These are phyloP conservation scores for Pseudocercospora pini-densiflorae DNA, from an alignment of 2,329 filamentous ascomycete species.

Conservation along the genomic window DNA sequence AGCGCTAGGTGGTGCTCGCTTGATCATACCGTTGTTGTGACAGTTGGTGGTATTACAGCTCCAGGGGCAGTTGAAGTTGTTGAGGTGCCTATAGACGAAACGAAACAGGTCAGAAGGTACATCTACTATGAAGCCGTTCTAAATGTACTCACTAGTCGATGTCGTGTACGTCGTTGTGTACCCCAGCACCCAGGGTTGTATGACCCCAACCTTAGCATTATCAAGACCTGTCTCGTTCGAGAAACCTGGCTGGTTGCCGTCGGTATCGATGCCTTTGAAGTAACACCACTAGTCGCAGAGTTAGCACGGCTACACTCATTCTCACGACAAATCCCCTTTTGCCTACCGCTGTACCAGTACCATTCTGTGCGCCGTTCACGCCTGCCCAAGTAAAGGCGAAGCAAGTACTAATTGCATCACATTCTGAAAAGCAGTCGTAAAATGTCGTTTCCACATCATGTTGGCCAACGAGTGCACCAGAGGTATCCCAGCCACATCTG, in stretches of 20 bases:
- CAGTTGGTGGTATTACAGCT: background rate
- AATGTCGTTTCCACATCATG: background rate
- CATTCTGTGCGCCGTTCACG: background rate
- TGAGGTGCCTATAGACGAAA: background rate
- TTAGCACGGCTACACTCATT: background rate
- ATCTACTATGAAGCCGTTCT: too few species aligned
- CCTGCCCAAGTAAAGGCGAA: constrained; percentile 8
- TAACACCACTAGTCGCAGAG: background rate
- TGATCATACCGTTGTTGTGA: background rate
- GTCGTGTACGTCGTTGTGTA: background rate
- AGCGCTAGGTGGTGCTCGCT: background rate
- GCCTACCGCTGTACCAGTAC: background rate
- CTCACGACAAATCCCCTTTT: background rate
- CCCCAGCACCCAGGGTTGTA: background rate
- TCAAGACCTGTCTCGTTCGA: background rate
- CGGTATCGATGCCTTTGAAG: background rate
- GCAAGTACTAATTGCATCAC: background rate
- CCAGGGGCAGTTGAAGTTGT: background rate
- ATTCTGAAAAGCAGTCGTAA: background rate
- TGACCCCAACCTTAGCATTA: background rate
- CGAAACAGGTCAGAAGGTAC: too few species aligned
- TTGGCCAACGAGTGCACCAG: background rate
- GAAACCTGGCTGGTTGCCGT: background rate
- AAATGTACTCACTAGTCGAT: background rate
- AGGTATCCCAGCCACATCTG: background rate